A percentile compares a stretch with the other conserved stretches of the same genome.
Conservation (phyloP, 495 filamentous ascomycete genomes). For the Hypoxylon lienhwacheense region DNA sequence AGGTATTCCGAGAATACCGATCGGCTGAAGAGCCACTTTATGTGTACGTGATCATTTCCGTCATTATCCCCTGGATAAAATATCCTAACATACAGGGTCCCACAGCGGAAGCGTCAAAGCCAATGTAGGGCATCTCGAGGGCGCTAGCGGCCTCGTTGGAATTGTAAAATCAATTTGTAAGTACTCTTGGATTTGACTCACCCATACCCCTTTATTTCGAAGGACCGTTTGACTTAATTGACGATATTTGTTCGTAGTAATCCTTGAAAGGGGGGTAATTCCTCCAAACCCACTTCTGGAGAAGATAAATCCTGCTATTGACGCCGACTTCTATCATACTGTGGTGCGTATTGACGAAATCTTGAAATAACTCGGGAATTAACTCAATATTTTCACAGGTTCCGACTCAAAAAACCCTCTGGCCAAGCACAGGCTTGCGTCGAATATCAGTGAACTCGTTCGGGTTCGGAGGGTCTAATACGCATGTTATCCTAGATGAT, state of each 20-base stretch:
- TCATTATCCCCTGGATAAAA: background rate
- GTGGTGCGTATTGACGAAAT: constrained; percentile 1
- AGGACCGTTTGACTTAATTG: background rate
- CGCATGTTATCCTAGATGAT: constrained; percentile 57
- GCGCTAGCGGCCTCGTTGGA: constrained; percentile 51
- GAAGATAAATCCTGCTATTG: constrained; percentile 49
- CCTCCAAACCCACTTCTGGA: constrained; percentile 49
- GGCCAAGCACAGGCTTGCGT: constrained; percentile 38
- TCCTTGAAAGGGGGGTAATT: constrained; percentile 53
- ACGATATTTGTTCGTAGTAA: constrained; percentile 27
- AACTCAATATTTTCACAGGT: constrained; percentile 16
- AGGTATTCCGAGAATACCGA: constrained; percentile 34
- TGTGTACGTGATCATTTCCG: constrained; percentile 36
- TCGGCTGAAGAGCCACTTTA: constrained; percentile 39
- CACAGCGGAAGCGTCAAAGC: constrained; percentile 54
- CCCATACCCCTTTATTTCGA: background rate
- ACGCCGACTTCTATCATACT: constrained; percentile 29
- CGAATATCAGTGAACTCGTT: constrained; percentile 58
- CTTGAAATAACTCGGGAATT: background rate
- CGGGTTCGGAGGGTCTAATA: constrained; percentile 62
- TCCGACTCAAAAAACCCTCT: constrained; percentile 26
- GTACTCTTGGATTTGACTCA: background rate
- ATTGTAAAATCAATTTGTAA: constrained; percentile 51
- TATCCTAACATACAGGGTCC: background rate
- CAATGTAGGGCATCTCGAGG: constrained; percentile 59